A percentile compares a stretch with the other conserved stretches of the same genome.
phyloP scores from a whole-genome alignment of 768 basidiomycete genomes.

The Suillus weaverae region DNA sequence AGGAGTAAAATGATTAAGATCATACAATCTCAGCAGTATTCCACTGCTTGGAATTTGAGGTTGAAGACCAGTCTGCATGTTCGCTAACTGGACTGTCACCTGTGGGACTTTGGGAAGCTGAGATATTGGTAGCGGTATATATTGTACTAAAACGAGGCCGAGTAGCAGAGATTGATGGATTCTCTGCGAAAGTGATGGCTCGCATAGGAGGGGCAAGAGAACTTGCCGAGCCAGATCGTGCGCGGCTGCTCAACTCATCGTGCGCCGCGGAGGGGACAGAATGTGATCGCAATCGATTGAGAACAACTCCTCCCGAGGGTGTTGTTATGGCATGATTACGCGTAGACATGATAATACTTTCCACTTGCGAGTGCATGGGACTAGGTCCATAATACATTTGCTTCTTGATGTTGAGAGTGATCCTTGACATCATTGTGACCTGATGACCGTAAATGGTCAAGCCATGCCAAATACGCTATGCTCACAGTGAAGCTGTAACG shows the following conservation, averaged over 20 bases:
- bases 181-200: background rate
- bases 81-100: background rate
- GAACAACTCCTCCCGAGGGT: background rate
- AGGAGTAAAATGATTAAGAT: background rate
- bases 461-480: background rate
- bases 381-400: constrained; percentile 12
- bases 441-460: constrained; percentile 17
- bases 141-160: constrained; percentile 5
- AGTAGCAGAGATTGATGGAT: background rate
- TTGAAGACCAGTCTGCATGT: background rate
- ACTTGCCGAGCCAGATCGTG: constrained; percentile 1
- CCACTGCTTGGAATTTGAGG: background rate
- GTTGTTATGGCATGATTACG: background rate
- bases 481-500: constrained; percentile 17
- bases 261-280: background rate
- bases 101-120: background rate
- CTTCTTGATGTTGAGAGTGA: constrained; percentile 60
- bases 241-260: background rate
- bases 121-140: background rate
- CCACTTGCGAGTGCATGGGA: background rate
- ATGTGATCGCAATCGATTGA: background rate
- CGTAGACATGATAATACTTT: background rate
- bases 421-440: constrained; percentile 70
- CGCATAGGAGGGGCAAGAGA: background rate
- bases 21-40: background rate